Conservation (phyloP, 108 stramenopile species). For the Stephanodiscus triporus region DNA sequence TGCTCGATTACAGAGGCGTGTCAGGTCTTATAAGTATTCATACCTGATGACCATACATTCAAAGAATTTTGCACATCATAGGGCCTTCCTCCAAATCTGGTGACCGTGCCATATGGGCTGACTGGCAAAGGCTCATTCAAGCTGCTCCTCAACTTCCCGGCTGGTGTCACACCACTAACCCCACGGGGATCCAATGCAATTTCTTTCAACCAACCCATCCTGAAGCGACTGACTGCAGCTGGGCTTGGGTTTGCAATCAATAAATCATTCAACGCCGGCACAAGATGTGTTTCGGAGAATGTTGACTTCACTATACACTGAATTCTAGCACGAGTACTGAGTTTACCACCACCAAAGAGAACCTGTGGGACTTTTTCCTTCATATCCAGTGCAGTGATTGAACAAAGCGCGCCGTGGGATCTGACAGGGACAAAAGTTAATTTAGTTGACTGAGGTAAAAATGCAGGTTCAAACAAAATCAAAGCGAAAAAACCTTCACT, state of each 20-base stretch:
- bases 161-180: too few relatives aligned
- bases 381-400: conserved; percentile 79
- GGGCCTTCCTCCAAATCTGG: conserved; percentile 74
- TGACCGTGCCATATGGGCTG: conserved; percentile 69
- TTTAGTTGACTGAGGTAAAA: not conserved
- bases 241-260: conserved; percentile 95
- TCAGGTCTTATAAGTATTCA: too few relatives aligned
- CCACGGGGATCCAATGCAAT: conserved; percentile 30
- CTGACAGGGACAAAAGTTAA: conserved; percentile 25
- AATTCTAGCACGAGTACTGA: conserved; percentile 75
- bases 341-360: conserved; percentile 68
- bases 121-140: conserved; percentile 35
- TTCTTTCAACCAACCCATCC: conserved; percentile 76
- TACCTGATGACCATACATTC: conserved; percentile 94
- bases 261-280: conserved; percentile 95
- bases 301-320: conserved; percentile 90
- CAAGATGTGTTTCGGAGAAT: conserved; percentile 92
- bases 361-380: conserved; percentile 71
- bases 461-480: not conserved
- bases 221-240: conserved; percentile 91
- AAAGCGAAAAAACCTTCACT: not conserved
- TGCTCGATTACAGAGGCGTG: too few relatives aligned
- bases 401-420: conserved; percentile 92
- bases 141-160: too few relatives aligned
- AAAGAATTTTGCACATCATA: conserved; percentile 73